Evolutionary conservation across 257 asterid genomes (phyloP).

Genomic region (Solanum rostratum): DNA sequence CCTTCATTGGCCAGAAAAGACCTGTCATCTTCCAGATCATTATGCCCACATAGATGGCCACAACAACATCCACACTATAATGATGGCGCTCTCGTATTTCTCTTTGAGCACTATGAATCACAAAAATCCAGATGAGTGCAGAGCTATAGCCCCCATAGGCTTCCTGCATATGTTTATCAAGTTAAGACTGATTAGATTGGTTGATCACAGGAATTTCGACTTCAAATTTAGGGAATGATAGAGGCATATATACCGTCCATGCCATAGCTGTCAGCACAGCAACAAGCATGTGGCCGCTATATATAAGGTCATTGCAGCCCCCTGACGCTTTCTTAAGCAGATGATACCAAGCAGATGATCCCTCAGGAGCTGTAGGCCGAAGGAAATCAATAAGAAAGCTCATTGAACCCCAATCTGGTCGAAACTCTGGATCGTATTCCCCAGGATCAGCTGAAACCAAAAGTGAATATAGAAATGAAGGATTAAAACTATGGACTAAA

Average conservation of each 20-base stretch:
- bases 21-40: constrained; percentile 74
- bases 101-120: constrained; percentile 86
- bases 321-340: constrained; percentile 86
- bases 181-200: not conserved
- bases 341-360: constrained; percentile 59
- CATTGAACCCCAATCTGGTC: constrained; percentile 88
- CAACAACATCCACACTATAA: constrained; percentile 73
- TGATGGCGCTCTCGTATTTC: constrained; percentile 96
- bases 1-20: constrained; percentile 71
- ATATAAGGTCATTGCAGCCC: constrained; percentile 91
- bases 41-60: constrained; percentile 92
- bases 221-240: not conserved
- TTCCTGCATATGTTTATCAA: constrained; percentile 41
- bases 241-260: constrained; percentile 59
- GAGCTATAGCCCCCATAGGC: constrained; percentile 90
- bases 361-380: constrained; percentile 74
- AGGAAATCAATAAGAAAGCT: constrained; percentile 76
- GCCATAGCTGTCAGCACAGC: constrained; percentile 98
- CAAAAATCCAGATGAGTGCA: constrained; percentile 67
- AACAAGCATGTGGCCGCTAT: constrained; percentile 97
- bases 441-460: constrained; percentile 52
- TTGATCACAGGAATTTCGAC: not conserved
- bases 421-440: constrained; percentile 36
- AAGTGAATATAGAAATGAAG: not conserved
- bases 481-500: not conserved